These are phyloP conservation scores for Trametes punicea DNA, from an alignment of 768 basidiomycete species.

Conservation along the genomic window DNA sequence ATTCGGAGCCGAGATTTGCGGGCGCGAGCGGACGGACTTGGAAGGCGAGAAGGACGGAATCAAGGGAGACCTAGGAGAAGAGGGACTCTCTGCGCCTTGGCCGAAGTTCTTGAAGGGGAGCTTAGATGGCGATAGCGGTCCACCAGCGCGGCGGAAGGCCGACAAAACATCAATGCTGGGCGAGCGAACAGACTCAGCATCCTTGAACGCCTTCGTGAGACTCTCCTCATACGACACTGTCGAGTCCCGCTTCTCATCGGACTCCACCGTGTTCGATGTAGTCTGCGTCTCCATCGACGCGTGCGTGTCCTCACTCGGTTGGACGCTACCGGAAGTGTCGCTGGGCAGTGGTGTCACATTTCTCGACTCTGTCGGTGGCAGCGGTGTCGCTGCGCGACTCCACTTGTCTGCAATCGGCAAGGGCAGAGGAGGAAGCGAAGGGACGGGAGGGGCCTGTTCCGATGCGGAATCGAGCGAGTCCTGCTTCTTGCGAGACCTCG, in stretches of 20 bases:
- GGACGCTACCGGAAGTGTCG: not conserved
- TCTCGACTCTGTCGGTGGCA: slow-evolving; percentile 5
- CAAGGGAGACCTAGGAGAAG: slow-evolving; percentile 10
- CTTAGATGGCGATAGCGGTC: slow-evolving; percentile 7
- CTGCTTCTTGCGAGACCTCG: slow-evolving; percentile 20
- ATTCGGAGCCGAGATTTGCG: slow-evolving; percentile 29
- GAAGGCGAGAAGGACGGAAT: slow-evolving; percentile 4
- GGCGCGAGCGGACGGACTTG: slow-evolving; percentile 17
- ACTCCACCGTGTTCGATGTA: slow-evolving; percentile 9
- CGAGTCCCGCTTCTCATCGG: slow-evolving; percentile 14
- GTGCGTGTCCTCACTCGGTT: slow-evolving; percentile 16
- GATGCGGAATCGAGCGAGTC: slow-evolving; percentile 12
- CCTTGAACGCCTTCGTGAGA: slow-evolving; percentile 25
- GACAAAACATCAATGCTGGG: slow-evolving; percentile 28
- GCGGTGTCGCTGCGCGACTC: slow-evolving; percentile 14
- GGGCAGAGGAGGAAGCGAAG: slow-evolving; percentile 15
- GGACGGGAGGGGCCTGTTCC: slow-evolving; percentile 18
- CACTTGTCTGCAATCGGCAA: slow-evolving; percentile 21
- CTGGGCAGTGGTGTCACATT: slow-evolving; percentile 17
- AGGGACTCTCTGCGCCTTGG: not conserved
- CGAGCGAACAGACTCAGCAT: slow-evolving; percentile 26
- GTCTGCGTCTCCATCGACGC: slow-evolving; percentile 7
- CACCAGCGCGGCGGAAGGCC: slow-evolving; percentile 23
- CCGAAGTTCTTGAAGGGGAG: slow-evolving; percentile 1
- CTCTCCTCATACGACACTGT: slow-evolving; percentile 12